These are phyloP conservation scores for Pleurotus tuoliensis DNA, from an alignment of 768 basidiomycete species.

Conservation along the genomic window DNA sequence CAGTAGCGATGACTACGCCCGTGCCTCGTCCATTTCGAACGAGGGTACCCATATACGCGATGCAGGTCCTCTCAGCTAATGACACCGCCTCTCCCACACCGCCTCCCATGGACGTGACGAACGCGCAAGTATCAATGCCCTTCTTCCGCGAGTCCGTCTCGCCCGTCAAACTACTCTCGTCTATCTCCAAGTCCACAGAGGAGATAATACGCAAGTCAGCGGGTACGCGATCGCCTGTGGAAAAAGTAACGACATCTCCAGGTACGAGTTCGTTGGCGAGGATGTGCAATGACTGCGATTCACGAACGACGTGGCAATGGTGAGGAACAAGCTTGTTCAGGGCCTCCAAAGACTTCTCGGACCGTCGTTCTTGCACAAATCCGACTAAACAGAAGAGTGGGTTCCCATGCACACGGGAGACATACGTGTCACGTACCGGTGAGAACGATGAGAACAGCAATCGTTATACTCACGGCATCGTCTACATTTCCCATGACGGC, in stretches of 20 bases:
- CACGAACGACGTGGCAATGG: slow-evolving; percentile 88
- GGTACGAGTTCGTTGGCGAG: slow-evolving; percentile 97
- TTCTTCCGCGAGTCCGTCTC: slow-evolving; percentile 85
- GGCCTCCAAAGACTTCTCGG: slow-evolving; percentile 91
- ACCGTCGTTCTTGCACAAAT: slow-evolving; percentile 92
- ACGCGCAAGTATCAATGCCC: slow-evolving; percentile 48
- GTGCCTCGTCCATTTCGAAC: slow-evolving; percentile 85
- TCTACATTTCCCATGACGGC: slow-evolving; percentile 94
- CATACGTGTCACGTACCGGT: slow-evolving; percentile 58
- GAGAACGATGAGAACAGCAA: slow-evolving; percentile 89
- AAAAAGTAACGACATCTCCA: slow-evolving; percentile 86
- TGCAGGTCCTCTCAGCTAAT: slow-evolving; percentile 80
- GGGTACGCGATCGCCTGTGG: slow-evolving; percentile 90
- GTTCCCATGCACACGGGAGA: neutral
- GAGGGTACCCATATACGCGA: slow-evolving; percentile 95
- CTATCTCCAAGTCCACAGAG: slow-evolving; percentile 87
- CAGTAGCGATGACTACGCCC: slow-evolving; percentile 85
- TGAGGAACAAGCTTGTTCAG: slow-evolving; percentile 97
- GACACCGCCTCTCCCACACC: slow-evolving; percentile 40
- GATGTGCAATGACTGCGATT: slow-evolving; percentile 68
- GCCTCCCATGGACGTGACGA: slow-evolving; percentile 25
- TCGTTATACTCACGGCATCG: slow-evolving; percentile 89
- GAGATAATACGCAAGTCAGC: slow-evolving; percentile 84
- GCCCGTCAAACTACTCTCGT: slow-evolving; percentile 93
- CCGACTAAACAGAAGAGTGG: slow-evolving; percentile 53